Conservation (phyloP, 2,329 filamentous ascomycete genomes). For the Beauveria australis region DNA sequence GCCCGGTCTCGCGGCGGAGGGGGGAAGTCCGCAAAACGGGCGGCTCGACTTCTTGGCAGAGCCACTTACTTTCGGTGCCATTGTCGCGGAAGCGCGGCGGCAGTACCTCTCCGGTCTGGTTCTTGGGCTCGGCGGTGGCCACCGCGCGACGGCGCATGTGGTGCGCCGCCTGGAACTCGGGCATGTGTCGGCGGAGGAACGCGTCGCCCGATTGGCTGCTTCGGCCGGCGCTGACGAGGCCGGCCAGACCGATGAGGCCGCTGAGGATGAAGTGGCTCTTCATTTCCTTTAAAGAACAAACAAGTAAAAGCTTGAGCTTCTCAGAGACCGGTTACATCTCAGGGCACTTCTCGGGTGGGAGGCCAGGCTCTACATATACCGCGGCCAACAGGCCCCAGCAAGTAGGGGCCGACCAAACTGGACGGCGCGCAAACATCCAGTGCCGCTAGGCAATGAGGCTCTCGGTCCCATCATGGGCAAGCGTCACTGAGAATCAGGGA, state of each 20-base stretch:
- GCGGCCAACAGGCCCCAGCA: not conserved
- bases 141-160: not conserved
- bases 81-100: conserved; percentile 14
- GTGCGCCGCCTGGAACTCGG: not conserved
- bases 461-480: not conserved
- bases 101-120: not conserved
- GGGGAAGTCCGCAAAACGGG: not conserved
- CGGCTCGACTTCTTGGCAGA: not conserved
- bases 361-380: not conserved
- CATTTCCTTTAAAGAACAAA: not conserved
- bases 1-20: not conserved
- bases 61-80: conserved; percentile 15
- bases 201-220: not conserved
- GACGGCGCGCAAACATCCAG: too few species aligned
- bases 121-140: not conserved
- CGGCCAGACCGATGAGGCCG: conserved; percentile 1
- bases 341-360: not conserved
- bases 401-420: not conserved
- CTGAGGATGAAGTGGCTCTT: conserved; percentile 1
- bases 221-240: conserved; percentile 1
- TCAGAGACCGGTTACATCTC: not conserved
- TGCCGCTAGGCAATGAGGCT: not conserved
- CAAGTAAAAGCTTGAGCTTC: not conserved
- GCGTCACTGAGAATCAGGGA: not conserved
- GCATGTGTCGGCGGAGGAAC: not conserved